Evolutionary conservation across 2,329 filamentous ascomycete genomes (phyloP), one percentile per base, ranked within the genome.

Genomic region (Aspergillus persii): DNA sequence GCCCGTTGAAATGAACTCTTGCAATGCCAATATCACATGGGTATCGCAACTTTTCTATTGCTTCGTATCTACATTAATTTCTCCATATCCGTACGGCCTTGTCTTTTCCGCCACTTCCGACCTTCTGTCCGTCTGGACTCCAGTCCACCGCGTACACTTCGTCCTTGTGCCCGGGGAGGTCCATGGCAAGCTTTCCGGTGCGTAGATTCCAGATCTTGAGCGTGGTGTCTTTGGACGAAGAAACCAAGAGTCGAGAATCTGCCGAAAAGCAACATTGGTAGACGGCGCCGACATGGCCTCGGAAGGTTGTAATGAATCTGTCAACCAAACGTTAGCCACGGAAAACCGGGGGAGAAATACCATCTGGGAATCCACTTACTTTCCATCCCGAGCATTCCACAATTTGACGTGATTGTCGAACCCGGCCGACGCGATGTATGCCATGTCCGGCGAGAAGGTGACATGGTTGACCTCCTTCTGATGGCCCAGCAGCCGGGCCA

Each of bases 381-480:
- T 85, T 62, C 85, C 87, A 63, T 88, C 90, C 71, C 85, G 83
- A 2, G 89, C 90, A 66, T 88, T 91, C 93, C 93, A 98, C 29
- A 97, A 78, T 77, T 96, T 96, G 67, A 94, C 92, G 69, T 94
- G 91, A 73, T 98, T 99, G 75, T 99, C 95, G 79, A 94, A 99
- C 3, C 89, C 89, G 8, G 91, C 88, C 41, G 90, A 96, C 8
- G 95, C 95, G 68, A 99, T 92, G 59, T 94, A 84, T 8, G 86
- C 83, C 36, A 92, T 94, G 70, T 98, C 93, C 0, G 94, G 92
- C 0, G 92, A 96, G 77, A 98, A 98, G 0, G 89, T 90, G 51
- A 98, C 93, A 72, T 97, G 91, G 74, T 98, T 97, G 66, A 98
- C 93, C 71, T 94, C 91, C 78, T 98, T 98, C 74, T 97, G 92